phyloP scores from a whole-genome alignment of 345 rosid genomes.

The Viola odorata region DNA sequence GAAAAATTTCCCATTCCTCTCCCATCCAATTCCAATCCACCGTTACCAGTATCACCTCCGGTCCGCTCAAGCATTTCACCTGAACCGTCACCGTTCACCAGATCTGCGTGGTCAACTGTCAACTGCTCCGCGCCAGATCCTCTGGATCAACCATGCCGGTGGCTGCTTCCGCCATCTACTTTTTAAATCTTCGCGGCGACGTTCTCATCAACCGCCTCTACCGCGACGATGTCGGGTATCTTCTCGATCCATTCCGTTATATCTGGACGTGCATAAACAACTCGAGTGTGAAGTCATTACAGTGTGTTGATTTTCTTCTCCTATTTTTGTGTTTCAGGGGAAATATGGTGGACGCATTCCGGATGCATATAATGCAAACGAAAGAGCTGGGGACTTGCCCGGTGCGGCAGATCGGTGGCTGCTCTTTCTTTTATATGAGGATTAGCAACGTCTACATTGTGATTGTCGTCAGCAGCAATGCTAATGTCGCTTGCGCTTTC shows the following conservation, averaged over 20 bases:
- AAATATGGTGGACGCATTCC: slow-evolving; percentile 99
- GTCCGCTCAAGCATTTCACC: background rate
- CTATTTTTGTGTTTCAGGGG: slow-evolving; percentile 39
- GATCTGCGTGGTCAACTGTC: background rate
- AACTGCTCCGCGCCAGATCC: slow-evolving; percentile 11
- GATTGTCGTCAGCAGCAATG: slow-evolving; percentile 98
- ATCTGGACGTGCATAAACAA: too few species aligned
- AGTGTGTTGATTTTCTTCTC: background rate
- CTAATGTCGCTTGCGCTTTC: slow-evolving; percentile 98
- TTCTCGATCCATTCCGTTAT: background rate
- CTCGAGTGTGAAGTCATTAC: too few species aligned
- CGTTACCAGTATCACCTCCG: background rate
- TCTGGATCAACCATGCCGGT: slow-evolving; percentile 84
- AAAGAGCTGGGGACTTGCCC: slow-evolving; percentile 98
- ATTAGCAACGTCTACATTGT: slow-evolving; percentile 97
- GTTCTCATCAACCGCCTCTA: slow-evolving; percentile 97
- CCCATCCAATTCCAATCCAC: background rate
- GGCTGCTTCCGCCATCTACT: slow-evolving; percentile 98
- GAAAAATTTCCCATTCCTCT: background rate
- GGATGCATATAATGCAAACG: slow-evolving; percentile 96
- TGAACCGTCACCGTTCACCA: background rate
- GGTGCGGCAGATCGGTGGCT: slow-evolving; percentile 95
- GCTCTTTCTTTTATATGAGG: slow-evolving; percentile 94
- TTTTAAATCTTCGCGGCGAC: slow-evolving; percentile 96
- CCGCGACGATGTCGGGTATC: slow-evolving; percentile 96